Conservation (phyloP, 2,329 filamentous ascomycete species). For the Penicillium freii region DNA sequence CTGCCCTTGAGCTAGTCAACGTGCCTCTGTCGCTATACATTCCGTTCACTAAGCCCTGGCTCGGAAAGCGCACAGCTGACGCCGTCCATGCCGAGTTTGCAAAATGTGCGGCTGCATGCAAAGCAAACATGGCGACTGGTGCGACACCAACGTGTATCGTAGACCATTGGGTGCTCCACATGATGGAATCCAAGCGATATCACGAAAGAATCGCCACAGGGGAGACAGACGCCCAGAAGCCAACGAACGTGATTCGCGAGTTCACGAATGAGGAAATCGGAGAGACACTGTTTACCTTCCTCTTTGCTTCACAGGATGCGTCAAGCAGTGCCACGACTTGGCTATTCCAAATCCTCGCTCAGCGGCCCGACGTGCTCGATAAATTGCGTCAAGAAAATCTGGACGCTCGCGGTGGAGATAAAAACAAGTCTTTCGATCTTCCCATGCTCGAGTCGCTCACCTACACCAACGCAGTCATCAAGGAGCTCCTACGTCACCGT, state of each 20-base stretch:
- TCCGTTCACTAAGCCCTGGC: constrained; percentile 85
- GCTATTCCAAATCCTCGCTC: constrained; percentile 54
- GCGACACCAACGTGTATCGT: constrained; percentile 80
- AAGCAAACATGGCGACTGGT: constrained; percentile 76
- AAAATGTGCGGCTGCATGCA: constrained; percentile 81
- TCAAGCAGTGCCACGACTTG: constrained; percentile 55
- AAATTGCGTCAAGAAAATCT: constrained; percentile 51
- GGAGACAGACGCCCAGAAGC: constrained; percentile 52
- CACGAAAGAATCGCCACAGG: constrained; percentile 68
- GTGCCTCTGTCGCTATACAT: constrained; percentile 75
- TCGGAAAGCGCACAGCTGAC: constrained; percentile 82
- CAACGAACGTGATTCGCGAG: constrained; percentile 50
- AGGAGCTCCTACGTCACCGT: constrained; percentile 53
- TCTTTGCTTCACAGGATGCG: constrained; percentile 56
- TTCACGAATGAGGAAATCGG: constrained; percentile 53
- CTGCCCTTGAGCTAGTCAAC: constrained; percentile 87
- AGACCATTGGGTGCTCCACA: constrained; percentile 80
- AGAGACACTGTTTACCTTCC: constrained; percentile 54
- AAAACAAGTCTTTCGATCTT: constrained; percentile 43
- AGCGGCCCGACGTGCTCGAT: constrained; percentile 51
- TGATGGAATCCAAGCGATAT: constrained; percentile 76
- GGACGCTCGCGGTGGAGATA: constrained; percentile 44
- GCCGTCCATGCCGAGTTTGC: constrained; percentile 80
- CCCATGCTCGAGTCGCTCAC: constrained; percentile 50
- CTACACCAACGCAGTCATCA: constrained; percentile 55